A percentile compares a stretch with the other conserved stretches of the same genome.
Evolutionary conservation across 2,329 filamentous ascomycete species (phyloP).

Genomic region (Fusarium xyrophilum): DNA sequence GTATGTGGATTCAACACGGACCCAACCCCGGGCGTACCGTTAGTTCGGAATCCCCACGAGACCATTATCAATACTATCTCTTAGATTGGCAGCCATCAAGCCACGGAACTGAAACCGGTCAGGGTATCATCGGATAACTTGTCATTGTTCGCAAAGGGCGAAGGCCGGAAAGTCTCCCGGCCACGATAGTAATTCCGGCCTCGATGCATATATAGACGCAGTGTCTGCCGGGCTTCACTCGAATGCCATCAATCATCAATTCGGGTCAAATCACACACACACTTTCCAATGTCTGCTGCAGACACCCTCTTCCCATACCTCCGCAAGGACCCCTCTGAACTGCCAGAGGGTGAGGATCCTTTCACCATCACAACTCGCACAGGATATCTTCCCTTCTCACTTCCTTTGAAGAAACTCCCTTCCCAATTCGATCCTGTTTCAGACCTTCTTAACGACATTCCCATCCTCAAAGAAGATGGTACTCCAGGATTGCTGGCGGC

Average conservation of each 20-base stretch:
- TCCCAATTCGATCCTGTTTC: constrained; percentile 30
- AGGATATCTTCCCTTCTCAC: constrained; percentile 27
- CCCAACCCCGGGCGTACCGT: constrained; percentile 12
- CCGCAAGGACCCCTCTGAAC: constrained; percentile 28
- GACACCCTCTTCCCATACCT: constrained; percentile 33
- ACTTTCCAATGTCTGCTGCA: constrained; percentile 32
- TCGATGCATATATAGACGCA: constrained; percentile 30
- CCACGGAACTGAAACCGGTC: background rate
- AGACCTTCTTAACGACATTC: constrained; percentile 26
- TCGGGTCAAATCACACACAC: background rate
- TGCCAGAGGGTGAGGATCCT: constrained; percentile 28
- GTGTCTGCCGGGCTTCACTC: background rate
- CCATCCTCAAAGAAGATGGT: constrained; percentile 30
- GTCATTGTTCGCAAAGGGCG: constrained; percentile 24
- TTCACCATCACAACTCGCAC: constrained; percentile 33
- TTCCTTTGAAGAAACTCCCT: constrained; percentile 24
- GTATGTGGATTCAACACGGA: constrained; percentile 10
- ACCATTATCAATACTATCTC: constrained; percentile 26
- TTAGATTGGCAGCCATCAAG: constrained; percentile 19
- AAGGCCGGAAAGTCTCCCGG: constrained; percentile 30
- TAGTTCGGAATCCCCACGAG: constrained; percentile 18
- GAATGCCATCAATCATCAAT: background rate
- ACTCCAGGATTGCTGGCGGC: constrained; percentile 22
- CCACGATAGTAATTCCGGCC: constrained; percentile 29
- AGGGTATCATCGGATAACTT: constrained; percentile 28